Conservation (phyloP, 2,329 filamentous ascomycete genomes). For the Ophiocordyceps robertsii region DNA sequence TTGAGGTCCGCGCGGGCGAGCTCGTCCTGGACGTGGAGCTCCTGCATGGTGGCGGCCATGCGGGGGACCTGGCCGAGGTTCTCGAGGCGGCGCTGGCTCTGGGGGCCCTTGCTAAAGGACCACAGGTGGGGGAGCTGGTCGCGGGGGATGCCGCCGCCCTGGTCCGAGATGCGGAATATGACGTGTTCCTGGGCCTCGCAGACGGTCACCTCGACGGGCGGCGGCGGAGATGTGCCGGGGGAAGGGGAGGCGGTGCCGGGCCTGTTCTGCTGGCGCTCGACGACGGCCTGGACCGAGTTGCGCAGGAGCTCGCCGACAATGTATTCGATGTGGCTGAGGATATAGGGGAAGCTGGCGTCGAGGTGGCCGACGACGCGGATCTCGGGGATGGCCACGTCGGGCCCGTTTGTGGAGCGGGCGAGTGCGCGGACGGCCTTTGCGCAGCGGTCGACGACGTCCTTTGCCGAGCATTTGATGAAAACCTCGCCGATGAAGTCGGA, state of each 20-base stretch:
- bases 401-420: constrained; percentile 60
- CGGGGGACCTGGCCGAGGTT: constrained; percentile 80
- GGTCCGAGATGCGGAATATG: constrained; percentile 91
- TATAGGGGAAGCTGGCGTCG: constrained; percentile 88
- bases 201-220: constrained; percentile 85
- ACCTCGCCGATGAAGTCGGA: constrained; percentile 91
- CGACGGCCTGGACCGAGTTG: constrained; percentile 86
- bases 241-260: constrained; percentile 50
- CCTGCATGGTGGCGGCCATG: constrained; percentile 87
- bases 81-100: constrained; percentile 61
- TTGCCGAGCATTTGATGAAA: constrained; percentile 83
- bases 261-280: constrained; percentile 51
- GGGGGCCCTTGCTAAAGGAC: constrained; percentile 91
- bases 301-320: constrained; percentile 90
- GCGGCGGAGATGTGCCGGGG: constrained; percentile 44
- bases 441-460: constrained; percentile 76
- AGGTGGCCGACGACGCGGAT: constrained; percentile 77
- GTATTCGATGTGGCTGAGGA: constrained; percentile 90
- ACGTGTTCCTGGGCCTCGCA: constrained; percentile 92
- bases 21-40: constrained; percentile 45
- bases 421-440: constrained; percentile 63
- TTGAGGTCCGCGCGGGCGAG: constrained; percentile 26
- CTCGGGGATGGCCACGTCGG: constrained; percentile 58
- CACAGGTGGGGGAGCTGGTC: constrained; percentile 82
- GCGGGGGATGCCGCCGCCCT: constrained; percentile 79